These are phyloP conservation scores for Thamnidium elegans DNA, from an alignment of 192 early-diverging fungal species.

Conservation along the genomic window DNA sequence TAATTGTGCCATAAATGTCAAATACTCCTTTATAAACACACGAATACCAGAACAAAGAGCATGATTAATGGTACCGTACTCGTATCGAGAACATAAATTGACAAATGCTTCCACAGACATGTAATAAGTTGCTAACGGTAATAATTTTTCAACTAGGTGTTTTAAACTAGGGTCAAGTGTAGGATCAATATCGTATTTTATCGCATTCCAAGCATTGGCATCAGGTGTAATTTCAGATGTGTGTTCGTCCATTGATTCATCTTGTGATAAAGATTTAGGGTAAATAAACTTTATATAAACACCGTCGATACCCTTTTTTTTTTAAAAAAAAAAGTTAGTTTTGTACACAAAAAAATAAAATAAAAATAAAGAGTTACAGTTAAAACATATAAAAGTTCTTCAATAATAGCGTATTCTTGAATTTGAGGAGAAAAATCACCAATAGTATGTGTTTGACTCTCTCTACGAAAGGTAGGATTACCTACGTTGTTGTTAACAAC, in stretches of 20 bases:
- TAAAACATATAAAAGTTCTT: slow-evolving; percentile 86
- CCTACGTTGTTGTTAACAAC: not conserved
- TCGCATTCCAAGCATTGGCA: slow-evolving; percentile 25
- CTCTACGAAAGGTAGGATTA: not conserved
- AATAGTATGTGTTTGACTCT: not conserved
- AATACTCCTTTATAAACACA: slow-evolving; percentile 77
- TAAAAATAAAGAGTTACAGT: slow-evolving; percentile 48
- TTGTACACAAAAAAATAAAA: not conserved
- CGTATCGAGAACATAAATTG: slow-evolving; percentile 64
- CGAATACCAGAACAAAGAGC: slow-evolving; percentile 85
- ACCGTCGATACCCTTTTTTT: slow-evolving; percentile 73
- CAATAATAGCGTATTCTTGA: slow-evolving; percentile 83
- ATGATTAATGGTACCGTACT: slow-evolving; percentile 86
- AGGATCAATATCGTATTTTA: slow-evolving; percentile 41
- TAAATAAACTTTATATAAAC: slow-evolving; percentile 54
- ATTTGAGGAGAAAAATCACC: slow-evolving; percentile 46
- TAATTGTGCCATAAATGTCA: slow-evolving; percentile 80
- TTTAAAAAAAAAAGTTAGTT: not conserved
- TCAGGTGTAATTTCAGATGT: not conserved
- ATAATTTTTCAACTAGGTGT: slow-evolving; percentile 71
- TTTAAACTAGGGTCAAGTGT: slow-evolving; percentile 63
- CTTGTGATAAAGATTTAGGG: slow-evolving; percentile 37
- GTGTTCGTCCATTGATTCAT: slow-evolving; percentile 38
- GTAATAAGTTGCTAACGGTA: slow-evolving; percentile 79
- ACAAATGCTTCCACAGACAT: slow-evolving; percentile 75